Evolutionary conservation across 83 land plant genomes (phyloP), one percentile per base, ranked within the genome.

Genomic region (Thuja plicata): DNA sequence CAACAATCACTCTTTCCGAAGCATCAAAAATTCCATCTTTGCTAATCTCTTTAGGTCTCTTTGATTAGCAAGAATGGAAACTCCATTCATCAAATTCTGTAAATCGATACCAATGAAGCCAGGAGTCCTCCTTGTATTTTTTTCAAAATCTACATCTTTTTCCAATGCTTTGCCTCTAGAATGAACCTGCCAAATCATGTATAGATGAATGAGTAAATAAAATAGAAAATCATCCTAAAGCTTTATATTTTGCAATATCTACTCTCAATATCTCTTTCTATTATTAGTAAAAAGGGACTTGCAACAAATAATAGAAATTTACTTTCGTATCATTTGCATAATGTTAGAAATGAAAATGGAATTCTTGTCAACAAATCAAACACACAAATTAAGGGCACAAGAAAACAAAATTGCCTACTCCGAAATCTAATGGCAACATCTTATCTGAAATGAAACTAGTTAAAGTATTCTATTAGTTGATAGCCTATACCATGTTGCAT

Each of bases 1-100:
- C 99, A 87, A 99, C 99, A 91, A 99, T 97, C 87, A 99, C 97
- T 85, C 99, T 93, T 91, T 99, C 99, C 37, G 96, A 91, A 40
- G 99, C 99, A 94, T 98, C 99, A 15, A 98, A 93, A 13, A 99
- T 99, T 91, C 97, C 99, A 93, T 97, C 99, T 89, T 99, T 99
- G 95, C 99, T 98, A 88, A 98, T 98, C 88, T 98, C 99, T 92
- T 99, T 99, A 99, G 92, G 43, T 99, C 99, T 80, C 99, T 96
- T 85, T 99, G 91, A 52, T 99, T 99, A 60, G 99, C 99, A 82
- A 99, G 95, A 93, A 99, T 99, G 78, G 99, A 98, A 37, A 99
- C 99, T 89, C 97, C 99, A 90, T 99, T 99, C 99, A 98, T 98
- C 87, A 98, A 93, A 89, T 98, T 99, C 88, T 99, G 99, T 92